Conservation (phyloP, 2,329 filamentous ascomycete genomes). For the Hypoxylon sp. region DNA sequence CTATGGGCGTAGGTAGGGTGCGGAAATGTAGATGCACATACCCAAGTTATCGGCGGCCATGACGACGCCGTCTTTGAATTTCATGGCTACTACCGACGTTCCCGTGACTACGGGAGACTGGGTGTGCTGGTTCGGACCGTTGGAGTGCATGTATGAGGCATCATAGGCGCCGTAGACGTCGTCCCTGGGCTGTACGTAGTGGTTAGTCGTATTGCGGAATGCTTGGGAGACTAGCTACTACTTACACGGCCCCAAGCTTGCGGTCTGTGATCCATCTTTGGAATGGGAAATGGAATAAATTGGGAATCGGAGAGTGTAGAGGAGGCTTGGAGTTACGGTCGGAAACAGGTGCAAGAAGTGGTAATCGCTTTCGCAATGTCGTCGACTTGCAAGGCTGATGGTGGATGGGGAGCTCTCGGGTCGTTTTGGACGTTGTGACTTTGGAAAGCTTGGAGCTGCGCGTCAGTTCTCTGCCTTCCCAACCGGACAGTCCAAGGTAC, state of each 20-base stretch:
- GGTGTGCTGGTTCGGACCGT: conserved; percentile 83
- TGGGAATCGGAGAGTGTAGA: conserved; percentile 1
- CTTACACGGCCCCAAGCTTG: conserved; percentile 80
- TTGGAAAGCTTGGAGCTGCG: conserved; percentile 45
- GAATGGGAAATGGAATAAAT: conserved; percentile 29
- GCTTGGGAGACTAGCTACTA: conserved; percentile 40
- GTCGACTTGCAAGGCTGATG: conserved; percentile 22
- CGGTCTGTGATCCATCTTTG: conserved; percentile 76
- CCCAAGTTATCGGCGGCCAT: conserved; percentile 97
- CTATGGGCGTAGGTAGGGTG: neutral
- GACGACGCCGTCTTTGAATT: conserved; percentile 96
- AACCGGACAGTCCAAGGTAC: neutral
- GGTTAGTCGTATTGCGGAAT: conserved; percentile 48
- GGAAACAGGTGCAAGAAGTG: conserved; percentile 5
- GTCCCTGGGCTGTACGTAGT: conserved; percentile 82
- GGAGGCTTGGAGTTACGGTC: conserved; percentile 20
- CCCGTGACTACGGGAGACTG: conserved; percentile 95
- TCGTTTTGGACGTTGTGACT: conserved; percentile 23
- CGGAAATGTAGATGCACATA: conserved; percentile 58
- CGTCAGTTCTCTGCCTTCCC: conserved; percentile 48
- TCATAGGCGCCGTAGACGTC: conserved; percentile 97
- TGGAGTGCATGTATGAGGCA: conserved; percentile 80
- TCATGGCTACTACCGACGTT: conserved; percentile 93
- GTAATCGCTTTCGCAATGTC: conserved; percentile 17
- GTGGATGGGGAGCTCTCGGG: conserved; percentile 16